Evolutionary conservation across 225 moss, liverwort and hornwort genomes (phyloP), one percentile per base, ranked within the genome.

Genomic region (Thuidium tamariscinum): DNA sequence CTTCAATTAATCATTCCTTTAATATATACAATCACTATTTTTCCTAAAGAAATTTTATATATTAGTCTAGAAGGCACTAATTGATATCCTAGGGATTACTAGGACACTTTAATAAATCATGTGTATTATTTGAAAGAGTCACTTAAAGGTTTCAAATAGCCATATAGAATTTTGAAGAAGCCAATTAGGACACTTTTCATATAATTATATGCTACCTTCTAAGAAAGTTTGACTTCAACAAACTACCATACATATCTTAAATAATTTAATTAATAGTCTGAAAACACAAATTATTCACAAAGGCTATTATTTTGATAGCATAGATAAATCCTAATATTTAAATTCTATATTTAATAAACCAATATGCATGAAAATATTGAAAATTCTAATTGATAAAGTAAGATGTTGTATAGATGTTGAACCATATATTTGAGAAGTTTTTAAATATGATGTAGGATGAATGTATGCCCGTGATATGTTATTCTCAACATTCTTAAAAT

Each of bases 81-180:
- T n/a, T n/a, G 2, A 65, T 10, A 20, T 6, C 2, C 11, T 21
- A 36, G 3, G 0, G 3, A 5, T 20, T 11, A n/a, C 3, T 11
- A 66, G 9, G 6, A 36, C 20, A 3, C 11, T 66, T 36, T 20
- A 5, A 6, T 36, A 66, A 36, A 6, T 4, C 2, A 0, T 11
- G 36, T 36, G 21, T 6, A n/a, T 66, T n/a, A 3, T 36, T 20
- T 66, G 2, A 20, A 66, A 66, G 20, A 66, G 36, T 3, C 36
- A 36, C 5, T 36, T 20, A 3, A 66, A 36, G 11, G n/a, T 65
- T 65, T 20, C n/a, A 65, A 65, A 8, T 65, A 10, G 19, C 8
- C 2, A 65, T n/a, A n/a, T 27, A 27, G 27, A 57, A 11, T 25
- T 57, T 57, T 25, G 15, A 51, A 16, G 51, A 51, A 51, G 16